A percentile compares a stretch with the other conserved stretches of the same genome.
phyloP scores from a whole-genome alignment of 768 basidiomycete species.

The Termitomyces sp. region DNA sequence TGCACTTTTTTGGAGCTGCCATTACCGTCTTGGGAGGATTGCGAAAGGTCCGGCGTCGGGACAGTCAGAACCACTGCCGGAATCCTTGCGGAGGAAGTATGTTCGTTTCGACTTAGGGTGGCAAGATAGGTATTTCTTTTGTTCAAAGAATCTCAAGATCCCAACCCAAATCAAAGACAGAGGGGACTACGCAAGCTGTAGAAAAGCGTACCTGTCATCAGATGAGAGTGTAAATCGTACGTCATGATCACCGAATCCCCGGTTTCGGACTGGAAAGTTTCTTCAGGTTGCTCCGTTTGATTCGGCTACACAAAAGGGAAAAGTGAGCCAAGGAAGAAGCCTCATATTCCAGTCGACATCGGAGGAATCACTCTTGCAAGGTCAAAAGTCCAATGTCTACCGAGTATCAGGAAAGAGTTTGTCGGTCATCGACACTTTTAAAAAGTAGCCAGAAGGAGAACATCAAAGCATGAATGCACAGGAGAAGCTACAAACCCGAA shows the following conservation, averaged over 20 bases:
- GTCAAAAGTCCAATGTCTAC: neutral
- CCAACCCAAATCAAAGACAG: neutral
- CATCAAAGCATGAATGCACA: neutral
- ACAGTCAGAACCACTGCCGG: constrained; percentile 11
- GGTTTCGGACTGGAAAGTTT: neutral
- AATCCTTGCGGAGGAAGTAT: neutral
- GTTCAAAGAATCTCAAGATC: neutral
- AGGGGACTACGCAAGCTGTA: too few relatives aligned
- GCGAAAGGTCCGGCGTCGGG: constrained; percentile 10
- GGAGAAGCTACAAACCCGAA: neutral
- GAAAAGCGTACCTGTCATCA: neutral
- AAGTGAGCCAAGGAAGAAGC: neutral
- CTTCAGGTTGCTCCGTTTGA: neutral
- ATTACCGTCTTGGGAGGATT: neutral
- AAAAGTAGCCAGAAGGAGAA: neutral
- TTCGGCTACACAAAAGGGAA: constrained; percentile 1
- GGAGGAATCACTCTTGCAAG: neutral
- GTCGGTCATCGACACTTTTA: neutral
- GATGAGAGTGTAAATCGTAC: neutral
- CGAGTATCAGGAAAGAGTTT: neutral
- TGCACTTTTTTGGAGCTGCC: neutral
- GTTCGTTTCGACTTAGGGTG: neutral
- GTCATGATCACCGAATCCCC: neutral
- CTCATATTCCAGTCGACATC: neutral
- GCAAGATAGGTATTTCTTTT: neutral